Conservation (phyloP, 1,284 basidiomycete genomes). For the Pseudozyma thailandica region DNA sequence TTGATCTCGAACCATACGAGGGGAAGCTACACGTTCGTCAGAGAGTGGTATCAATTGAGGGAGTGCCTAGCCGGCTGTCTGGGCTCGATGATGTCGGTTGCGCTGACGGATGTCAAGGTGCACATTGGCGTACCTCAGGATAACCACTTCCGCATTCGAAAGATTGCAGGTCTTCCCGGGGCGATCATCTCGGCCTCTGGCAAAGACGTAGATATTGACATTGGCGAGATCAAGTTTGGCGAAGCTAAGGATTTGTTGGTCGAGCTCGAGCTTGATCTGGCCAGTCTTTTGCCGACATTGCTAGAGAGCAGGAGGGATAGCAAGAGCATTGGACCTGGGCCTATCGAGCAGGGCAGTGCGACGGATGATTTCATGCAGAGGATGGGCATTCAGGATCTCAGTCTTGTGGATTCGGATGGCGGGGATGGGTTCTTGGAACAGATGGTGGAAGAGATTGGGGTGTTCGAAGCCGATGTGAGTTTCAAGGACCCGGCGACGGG, state of each 20-base stretch:
- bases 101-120: conserved; percentile 57
- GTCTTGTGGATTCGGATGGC: conserved; percentile 45
- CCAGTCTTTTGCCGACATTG: conserved; percentile 40
- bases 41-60: conserved; percentile 64
- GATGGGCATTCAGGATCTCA: conserved; percentile 59
- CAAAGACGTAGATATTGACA: conserved; percentile 90
- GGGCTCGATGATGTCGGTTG: conserved; percentile 62
- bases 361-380: conserved; percentile 64
- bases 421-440: conserved; percentile 46
- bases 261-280: conserved; percentile 61
- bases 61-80: conserved; percentile 63
- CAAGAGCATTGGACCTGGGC: conserved; percentile 36
- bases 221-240: conserved; percentile 76
- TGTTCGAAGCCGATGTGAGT: conserved; percentile 59
- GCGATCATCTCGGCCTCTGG: conserved; percentile 82
- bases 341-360: conserved; percentile 57
- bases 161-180: conserved; percentile 55
- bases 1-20: conserved; percentile 96
- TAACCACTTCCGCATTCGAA: conserved; percentile 61
- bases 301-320: conserved; percentile 28
- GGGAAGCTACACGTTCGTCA: conserved; percentile 83
- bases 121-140: conserved; percentile 60
- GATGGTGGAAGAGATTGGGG: conserved; percentile 61
- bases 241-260: conserved; percentile 61
- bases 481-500: conserved; percentile 56